Conservation (phyloP, 805 yeast species). For the Ogataea angusta region DNA sequence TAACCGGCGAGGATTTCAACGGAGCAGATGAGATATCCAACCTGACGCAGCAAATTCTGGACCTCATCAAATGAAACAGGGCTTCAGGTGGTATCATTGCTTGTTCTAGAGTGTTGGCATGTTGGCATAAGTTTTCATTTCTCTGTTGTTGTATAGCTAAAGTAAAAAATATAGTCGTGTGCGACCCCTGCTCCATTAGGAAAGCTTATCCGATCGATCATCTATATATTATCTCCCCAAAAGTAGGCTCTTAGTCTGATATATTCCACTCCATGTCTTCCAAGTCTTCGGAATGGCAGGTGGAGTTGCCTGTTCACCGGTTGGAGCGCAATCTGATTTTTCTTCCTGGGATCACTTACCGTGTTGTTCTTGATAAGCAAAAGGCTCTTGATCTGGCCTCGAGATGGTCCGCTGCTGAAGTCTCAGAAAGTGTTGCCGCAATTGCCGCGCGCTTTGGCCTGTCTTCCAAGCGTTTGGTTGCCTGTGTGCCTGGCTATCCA, state of each 20-base stretch:
- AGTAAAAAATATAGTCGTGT: constrained; percentile 5
- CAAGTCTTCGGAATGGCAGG: constrained; percentile 4
- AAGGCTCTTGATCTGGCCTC: constrained; percentile 41
- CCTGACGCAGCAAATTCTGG: constrained; percentile 36
- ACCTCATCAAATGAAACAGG: constrained; percentile 27
- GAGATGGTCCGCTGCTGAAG: neutral
- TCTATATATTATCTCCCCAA: neutral
- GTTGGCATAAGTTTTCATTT: constrained; percentile 11
- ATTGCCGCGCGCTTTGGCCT: constrained; percentile 2
- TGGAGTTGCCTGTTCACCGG: constrained; percentile 22
- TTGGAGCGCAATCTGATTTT: constrained; percentile 37
- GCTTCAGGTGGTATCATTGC: neutral
- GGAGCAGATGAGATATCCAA: constrained; percentile 37
- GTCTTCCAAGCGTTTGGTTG: constrained; percentile 19
- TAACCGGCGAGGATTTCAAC: constrained; percentile 33
- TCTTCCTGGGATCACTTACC: constrained; percentile 61
- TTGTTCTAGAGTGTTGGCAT: constrained; percentile 10
- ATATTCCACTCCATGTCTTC: constrained; percentile 1
- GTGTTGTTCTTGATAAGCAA: constrained; percentile 47
- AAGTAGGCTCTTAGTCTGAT: neutral
- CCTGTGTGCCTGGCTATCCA: constrained; percentile 28
- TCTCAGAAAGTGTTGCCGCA: neutral
- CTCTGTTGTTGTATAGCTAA: constrained; percentile 7
- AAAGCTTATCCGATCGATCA: constrained; percentile 9
- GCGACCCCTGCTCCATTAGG: constrained; percentile 8